Evolutionary conservation across 2,329 filamentous ascomycete species (phyloP).

Genomic region (Eutypa lata): DNA sequence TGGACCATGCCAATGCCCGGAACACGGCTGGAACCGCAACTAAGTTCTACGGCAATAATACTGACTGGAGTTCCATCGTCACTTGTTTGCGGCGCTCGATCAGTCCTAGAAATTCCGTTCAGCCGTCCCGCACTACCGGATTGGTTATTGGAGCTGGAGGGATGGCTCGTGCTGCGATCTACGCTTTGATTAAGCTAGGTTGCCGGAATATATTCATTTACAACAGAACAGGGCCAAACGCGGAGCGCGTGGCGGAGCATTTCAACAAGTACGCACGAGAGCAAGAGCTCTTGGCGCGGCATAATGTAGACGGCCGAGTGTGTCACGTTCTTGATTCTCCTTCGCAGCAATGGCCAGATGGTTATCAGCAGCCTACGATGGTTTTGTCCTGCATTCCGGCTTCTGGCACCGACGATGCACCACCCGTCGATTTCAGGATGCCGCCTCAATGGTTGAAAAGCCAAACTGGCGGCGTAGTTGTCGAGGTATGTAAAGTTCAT

Average conservation of each 20-base stretch:
- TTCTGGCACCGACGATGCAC: slow-evolving; percentile 55
- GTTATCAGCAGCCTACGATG: slow-evolving; percentile 63
- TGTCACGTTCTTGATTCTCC: slow-evolving; percentile 56
- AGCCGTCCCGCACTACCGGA: slow-evolving; percentile 48
- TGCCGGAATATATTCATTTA: slow-evolving; percentile 70
- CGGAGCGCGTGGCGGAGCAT: slow-evolving; percentile 60
- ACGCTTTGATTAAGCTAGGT: slow-evolving; percentile 69
- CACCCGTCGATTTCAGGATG: slow-evolving; percentile 66
- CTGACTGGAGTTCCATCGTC: slow-evolving; percentile 65
- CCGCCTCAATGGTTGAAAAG: slow-evolving; percentile 67
- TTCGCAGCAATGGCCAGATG: slow-evolving; percentile 60
- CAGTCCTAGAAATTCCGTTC: slow-evolving; percentile 62
- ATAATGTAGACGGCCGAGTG: slow-evolving; percentile 35
- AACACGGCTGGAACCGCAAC: slow-evolving; percentile 59
- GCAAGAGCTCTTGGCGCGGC: slow-evolving; percentile 27
- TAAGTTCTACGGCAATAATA: slow-evolving; percentile 68
- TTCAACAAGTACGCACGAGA: slow-evolving; percentile 55
- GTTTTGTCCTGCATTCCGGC: slow-evolving; percentile 71
- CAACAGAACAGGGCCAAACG: slow-evolving; percentile 62
- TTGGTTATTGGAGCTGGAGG: slow-evolving; percentile 63
- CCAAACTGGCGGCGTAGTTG: slow-evolving; percentile 68
- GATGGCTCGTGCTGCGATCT: slow-evolving; percentile 72
- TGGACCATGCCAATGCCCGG: slow-evolving; percentile 55
- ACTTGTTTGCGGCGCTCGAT: slow-evolving; percentile 63
- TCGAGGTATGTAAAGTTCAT: slow-evolving; percentile 46